Conservation (phyloP, 1,284 basidiomycete species). For the Malassezia furfur region DNA sequence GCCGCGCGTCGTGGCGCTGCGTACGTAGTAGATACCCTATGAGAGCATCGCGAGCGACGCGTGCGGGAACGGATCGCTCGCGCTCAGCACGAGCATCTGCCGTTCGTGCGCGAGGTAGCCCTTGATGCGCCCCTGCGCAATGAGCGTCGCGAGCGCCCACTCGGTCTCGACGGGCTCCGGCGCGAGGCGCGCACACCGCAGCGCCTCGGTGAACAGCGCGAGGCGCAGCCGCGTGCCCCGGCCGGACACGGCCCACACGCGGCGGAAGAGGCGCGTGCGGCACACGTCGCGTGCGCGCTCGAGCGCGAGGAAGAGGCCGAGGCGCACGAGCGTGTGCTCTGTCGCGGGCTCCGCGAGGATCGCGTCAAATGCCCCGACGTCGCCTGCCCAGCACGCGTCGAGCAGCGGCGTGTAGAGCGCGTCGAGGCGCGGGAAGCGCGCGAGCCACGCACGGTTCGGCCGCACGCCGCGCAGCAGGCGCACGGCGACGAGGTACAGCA, state of each 20-base stretch:
- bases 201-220: slow-evolving; percentile 19
- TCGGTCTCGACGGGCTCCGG: slow-evolving; percentile 69
- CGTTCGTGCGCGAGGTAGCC: slow-evolving; percentile 95
- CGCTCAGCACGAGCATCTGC: slow-evolving; percentile 78
- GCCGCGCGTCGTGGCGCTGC: slow-evolving; percentile 47
- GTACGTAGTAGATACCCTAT: slow-evolving; percentile 5
- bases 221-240: slow-evolving; percentile 24
- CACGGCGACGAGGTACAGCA: slow-evolving; percentile 79
- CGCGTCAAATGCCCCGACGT: slow-evolving; percentile 69
- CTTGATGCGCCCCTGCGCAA: slow-evolving; percentile 67
- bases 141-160: slow-evolving; percentile 79
- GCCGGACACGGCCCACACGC: slow-evolving; percentile 58
- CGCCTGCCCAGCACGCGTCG: slow-evolving; percentile 63
- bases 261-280: slow-evolving; percentile 71
- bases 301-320: slow-evolving; percentile 73
- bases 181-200: slow-evolving; percentile 21
- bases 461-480: slow-evolving; percentile 75
- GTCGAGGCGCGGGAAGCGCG: slow-evolving; percentile 62
- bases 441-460: slow-evolving; percentile 61
- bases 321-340: slow-evolving; percentile 64
- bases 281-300: slow-evolving; percentile 81
- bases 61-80: slow-evolving; percentile 68
- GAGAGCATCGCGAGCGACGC: slow-evolving; percentile 14
- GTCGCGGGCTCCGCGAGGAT: slow-evolving; percentile 53
- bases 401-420: slow-evolving; percentile 73